Percentiles rank a stretch among this genome's conserved stretches.
Evolutionary conservation across 257 asterid species (phyloP).

Genomic region (Eucommia ulmoides): DNA sequence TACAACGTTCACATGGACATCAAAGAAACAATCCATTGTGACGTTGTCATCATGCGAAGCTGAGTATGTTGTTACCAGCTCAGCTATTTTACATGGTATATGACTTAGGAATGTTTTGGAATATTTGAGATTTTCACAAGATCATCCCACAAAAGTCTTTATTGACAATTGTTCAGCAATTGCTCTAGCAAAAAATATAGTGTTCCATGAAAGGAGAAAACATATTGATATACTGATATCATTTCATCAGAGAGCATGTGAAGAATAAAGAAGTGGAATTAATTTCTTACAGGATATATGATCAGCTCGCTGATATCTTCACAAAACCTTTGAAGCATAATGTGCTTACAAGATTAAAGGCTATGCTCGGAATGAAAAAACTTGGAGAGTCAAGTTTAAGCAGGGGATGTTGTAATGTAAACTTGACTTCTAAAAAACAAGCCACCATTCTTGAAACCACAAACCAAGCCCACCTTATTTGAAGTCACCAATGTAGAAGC

Average conservation of each 20-base stretch:
- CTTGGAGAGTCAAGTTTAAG: no score
- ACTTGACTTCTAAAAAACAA: no score
- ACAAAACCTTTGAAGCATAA: not conserved
- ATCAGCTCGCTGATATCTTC: not conserved
- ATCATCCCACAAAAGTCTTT: not conserved
- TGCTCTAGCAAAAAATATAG: not conserved
- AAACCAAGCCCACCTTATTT: no score
- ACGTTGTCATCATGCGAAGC: not conserved
- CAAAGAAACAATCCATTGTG: not conserved
- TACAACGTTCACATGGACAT: not conserved
- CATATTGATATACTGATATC: not conserved
- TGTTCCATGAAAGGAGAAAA: not conserved
- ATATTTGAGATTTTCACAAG: not conserved
- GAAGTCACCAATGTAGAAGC: no score
- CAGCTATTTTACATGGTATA: not conserved
- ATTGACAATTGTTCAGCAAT: not conserved
- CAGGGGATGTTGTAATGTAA: no score
- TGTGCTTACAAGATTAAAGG: not conserved
- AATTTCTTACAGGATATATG: not conserved
- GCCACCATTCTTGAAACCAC: no score
- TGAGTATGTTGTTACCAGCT: not conserved
- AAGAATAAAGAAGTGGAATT: not conserved
- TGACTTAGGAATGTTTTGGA: not conserved
- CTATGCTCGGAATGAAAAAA: not conserved
- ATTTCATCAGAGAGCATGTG: not conserved